Evolutionary conservation across 805 yeast species (phyloP).

Genomic region (Dipodascus albidus): DNA sequence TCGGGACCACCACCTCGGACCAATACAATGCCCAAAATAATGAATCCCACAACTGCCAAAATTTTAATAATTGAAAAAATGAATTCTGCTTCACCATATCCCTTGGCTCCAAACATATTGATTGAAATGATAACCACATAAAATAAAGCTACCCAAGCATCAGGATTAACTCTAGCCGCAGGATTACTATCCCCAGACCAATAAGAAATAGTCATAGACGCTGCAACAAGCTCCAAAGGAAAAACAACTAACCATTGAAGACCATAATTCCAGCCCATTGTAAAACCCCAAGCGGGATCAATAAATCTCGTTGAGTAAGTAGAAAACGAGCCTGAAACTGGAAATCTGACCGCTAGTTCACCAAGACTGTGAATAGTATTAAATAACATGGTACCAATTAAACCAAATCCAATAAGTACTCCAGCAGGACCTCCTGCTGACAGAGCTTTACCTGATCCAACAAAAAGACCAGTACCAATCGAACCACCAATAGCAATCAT

Average conservation of each 20-base stretch:
- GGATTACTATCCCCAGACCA: slow-evolving; percentile 43
- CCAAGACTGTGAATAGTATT: slow-evolving; percentile 57
- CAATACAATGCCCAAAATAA: slow-evolving; percentile 42
- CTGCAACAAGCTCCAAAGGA: slow-evolving; percentile 58
- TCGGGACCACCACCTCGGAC: slow-evolving; percentile 46
- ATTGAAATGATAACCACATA: slow-evolving; percentile 35
- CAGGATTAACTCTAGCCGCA: slow-evolving; percentile 34
- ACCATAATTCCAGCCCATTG: slow-evolving; percentile 63
- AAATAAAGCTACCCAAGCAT: slow-evolving; percentile 42
- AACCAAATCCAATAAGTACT: slow-evolving; percentile 41
- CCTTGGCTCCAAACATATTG: slow-evolving; percentile 40
- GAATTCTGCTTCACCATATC: slow-evolving; percentile 54
- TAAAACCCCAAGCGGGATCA: slow-evolving; percentile 60
- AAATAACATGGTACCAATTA: slow-evolving; percentile 54
- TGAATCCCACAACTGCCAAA: slow-evolving; percentile 43
- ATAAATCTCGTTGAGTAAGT: slow-evolving; percentile 50
- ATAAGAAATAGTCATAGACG: slow-evolving; percentile 42
- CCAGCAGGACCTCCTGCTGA: slow-evolving; percentile 49
- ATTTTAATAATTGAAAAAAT: slow-evolving; percentile 43
- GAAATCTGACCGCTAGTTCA: slow-evolving; percentile 58
- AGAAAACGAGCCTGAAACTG: slow-evolving; percentile 51
- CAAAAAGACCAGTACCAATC: slow-evolving; percentile 65
- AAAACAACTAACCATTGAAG: slow-evolving; percentile 53
- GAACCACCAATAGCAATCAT: slow-evolving; percentile 70
- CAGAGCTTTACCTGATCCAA: slow-evolving; percentile 54